These are phyloP conservation scores for Mesembryanthemum crystallinum DNA, from an alignment of 148 eudicot species.

Conservation along the genomic window DNA sequence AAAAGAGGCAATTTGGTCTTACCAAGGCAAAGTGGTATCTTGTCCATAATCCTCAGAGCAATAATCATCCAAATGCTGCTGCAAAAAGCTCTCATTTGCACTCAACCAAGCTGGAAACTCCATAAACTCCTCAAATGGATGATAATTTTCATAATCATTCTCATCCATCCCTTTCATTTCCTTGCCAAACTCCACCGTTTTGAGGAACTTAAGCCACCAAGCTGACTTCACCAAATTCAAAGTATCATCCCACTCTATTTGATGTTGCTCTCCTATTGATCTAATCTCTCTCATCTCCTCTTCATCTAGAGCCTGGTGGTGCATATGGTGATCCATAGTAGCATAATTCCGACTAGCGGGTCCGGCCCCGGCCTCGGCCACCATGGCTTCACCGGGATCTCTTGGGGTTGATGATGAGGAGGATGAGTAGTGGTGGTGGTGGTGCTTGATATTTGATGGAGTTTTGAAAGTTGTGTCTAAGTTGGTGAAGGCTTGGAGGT, in stretches of 20 bases:
- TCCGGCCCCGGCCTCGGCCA: slow-evolving; percentile 6
- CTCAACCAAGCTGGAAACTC: slow-evolving; percentile 74
- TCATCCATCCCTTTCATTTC: slow-evolving; percentile 9
- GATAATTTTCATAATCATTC: background rate
- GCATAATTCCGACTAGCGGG: background rate
- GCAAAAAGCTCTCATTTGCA: slow-evolving; percentile 37
- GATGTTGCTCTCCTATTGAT: slow-evolving; percentile 68
- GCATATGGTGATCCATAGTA: slow-evolving; percentile 26
- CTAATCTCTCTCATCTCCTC: slow-evolving; percentile 75
- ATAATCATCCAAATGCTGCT: slow-evolving; percentile 33
- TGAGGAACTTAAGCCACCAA: slow-evolving; percentile 72
- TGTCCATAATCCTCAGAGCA: slow-evolving; percentile 40
- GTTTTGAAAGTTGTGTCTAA: slow-evolving; percentile 35
- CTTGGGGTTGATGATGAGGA: slow-evolving; percentile 33
- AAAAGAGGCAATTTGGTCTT: slow-evolving; percentile 7
- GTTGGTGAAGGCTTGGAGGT: slow-evolving; percentile 65
- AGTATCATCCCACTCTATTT: slow-evolving; percentile 90
- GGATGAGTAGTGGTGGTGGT: slow-evolving; percentile 30
- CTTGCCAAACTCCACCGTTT: slow-evolving; percentile 36
- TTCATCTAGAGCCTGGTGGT: slow-evolving; percentile 59
- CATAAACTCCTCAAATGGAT: slow-evolving; percentile 47
- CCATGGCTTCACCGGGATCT: background rate
- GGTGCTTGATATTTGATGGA: background rate
- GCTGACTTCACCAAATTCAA: slow-evolving; percentile 71
- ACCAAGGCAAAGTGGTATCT: slow-evolving; percentile 71